These are phyloP conservation scores for Neofusicoccum sp. DNA, from an alignment of 2,329 filamentous ascomycete species.

Conservation along the genomic window DNA sequence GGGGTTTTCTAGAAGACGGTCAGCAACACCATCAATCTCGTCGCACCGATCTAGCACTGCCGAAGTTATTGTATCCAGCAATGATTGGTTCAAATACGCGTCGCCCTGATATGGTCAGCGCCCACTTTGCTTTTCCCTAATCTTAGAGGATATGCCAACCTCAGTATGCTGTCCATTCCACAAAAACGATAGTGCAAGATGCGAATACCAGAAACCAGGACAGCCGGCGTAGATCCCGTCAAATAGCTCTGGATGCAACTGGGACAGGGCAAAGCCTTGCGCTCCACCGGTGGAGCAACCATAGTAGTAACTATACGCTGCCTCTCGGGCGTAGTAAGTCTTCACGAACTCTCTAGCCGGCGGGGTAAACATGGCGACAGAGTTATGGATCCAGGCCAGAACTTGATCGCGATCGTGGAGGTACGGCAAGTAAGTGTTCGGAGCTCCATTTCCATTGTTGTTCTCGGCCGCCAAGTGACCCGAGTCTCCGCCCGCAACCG, in stretches of 20 bases:
- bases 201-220: conserved; percentile 25
- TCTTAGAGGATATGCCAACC: not conserved
- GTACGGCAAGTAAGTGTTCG: conserved; percentile 23
- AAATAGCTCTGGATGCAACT: conserved; percentile 24
- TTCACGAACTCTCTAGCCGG: conserved; percentile 20
- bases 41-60: conserved; percentile 44
- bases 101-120: conserved; percentile 18
- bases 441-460: conserved; percentile 20
- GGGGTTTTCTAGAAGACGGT: conserved; percentile 45
- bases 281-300: conserved; percentile 25
- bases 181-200: conserved; percentile 24
- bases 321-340: conserved; percentile 1
- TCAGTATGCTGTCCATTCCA: conserved; percentile 24
- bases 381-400: conserved; percentile 24
- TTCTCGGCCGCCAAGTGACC: conserved; percentile 21
- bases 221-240: conserved; percentile 25
- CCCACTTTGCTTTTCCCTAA: not conserved
- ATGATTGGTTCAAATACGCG: conserved; percentile 31
- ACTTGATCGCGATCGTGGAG: conserved; percentile 21
- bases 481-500: conserved; percentile 23
- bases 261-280: conserved; percentile 25
- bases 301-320: conserved; percentile 22
- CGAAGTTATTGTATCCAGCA: conserved; percentile 37
- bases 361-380: conserved; percentile 23
- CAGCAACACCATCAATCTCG: conserved; percentile 41